Evolutionary conservation across 1,139 yeast genomes (phyloP).

Genomic region (Lodderomyces parapsilosis): DNA sequence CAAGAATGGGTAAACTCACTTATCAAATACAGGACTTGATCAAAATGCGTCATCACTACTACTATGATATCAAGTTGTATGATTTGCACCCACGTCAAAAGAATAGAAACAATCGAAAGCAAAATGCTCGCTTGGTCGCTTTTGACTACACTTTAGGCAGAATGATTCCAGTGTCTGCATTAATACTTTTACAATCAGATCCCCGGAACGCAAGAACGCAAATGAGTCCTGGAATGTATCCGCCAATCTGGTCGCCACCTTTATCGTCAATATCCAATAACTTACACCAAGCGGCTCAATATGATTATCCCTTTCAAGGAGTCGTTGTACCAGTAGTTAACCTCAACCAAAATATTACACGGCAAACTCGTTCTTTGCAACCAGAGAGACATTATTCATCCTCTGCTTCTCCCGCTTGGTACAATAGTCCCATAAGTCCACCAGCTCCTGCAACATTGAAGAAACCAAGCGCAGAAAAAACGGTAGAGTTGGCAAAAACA

Average conservation of each 20-base stretch:
- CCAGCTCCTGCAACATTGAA: not conserved
- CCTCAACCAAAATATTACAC: not conserved
- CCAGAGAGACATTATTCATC: not conserved
- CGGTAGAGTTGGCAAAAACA: not conserved
- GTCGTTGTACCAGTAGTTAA: not conserved
- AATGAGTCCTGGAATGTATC: not conserved
- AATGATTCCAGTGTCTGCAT: conserved; percentile 9
- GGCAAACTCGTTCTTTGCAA: not conserved
- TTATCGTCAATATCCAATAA: not conserved
- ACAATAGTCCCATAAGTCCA: conserved; percentile 1
- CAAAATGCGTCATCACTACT: conserved; percentile 8
- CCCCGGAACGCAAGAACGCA: not conserved
- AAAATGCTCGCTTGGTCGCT: not conserved
- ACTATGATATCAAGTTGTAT: conserved; percentile 6
- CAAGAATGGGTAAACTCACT: conserved; percentile 4
- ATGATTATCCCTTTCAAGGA: not conserved
- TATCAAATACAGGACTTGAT: conserved; percentile 9
- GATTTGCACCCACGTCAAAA: conserved; percentile 7
- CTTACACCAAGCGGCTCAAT: not conserved
- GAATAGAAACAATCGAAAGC: not conserved
- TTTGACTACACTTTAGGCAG: not conserved
- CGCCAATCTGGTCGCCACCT: not conserved
- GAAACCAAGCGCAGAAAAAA: not conserved
- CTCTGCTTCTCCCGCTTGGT: not conserved
- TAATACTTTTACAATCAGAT: conserved; percentile 3